A percentile compares a stretch with the other conserved stretches of the same genome.
phyloP scores from a whole-genome alignment of 1,284 basidiomycete species.

The Wallemia mellicola region DNA sequence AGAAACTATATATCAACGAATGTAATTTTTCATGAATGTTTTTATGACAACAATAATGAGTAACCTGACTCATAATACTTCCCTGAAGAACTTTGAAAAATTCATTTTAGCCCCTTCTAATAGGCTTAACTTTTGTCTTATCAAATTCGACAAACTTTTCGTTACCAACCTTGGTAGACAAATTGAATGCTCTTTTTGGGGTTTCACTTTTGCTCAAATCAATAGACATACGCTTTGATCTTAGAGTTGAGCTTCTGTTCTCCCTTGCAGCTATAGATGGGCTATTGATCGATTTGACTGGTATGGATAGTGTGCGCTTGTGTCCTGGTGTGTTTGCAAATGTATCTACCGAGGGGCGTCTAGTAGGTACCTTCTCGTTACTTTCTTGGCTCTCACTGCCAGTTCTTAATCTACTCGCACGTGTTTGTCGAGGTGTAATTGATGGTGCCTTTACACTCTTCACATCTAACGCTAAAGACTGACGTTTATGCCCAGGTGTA shows the following conservation, averaged over 20 bases:
- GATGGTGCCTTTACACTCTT: neutral
- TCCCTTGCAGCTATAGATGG: neutral
- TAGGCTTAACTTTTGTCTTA: neutral
- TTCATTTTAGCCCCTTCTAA: neutral
- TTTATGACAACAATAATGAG: too few relatives aligned
- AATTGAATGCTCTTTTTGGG: neutral
- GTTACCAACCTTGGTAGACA: neutral
- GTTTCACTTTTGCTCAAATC: neutral
- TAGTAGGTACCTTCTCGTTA: neutral
- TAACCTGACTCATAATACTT: neutral
- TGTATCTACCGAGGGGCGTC: neutral
- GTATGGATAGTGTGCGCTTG: neutral
- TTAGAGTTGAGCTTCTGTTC: neutral
- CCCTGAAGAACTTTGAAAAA: neutral
- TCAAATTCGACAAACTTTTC: neutral
- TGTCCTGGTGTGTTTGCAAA: neutral
- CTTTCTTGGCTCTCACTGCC: neutral
- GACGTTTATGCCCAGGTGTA: neutral
- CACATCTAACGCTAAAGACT: neutral
- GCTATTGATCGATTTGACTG: neutral
- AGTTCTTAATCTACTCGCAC: neutral
- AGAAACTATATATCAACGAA: neutral
- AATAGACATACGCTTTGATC: neutral
- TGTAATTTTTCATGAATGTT: neutral
- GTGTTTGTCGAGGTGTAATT: neutral